These are phyloP conservation scores for Boletus hoseneyae DNA, from an alignment of 1,284 basidiomycete species.

Conservation along the genomic window DNA sequence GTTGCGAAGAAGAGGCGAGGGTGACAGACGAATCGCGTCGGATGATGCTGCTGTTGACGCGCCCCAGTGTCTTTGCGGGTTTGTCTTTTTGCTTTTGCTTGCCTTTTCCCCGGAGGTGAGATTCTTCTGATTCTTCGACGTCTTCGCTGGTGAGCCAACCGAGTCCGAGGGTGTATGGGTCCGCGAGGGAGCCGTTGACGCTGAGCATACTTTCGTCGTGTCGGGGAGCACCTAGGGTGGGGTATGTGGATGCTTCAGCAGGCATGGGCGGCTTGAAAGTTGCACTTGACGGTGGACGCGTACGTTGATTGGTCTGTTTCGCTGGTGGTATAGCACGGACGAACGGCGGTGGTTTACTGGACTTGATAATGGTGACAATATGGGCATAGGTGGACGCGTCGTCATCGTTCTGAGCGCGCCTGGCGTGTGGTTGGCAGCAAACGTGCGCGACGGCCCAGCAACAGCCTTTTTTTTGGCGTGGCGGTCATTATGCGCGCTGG, in stretches of 20 bases:
- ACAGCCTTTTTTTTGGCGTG: conserved; percentile 54
- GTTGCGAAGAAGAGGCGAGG: no score
- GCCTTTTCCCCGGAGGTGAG: conserved; percentile 16
- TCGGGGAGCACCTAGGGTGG: conserved; percentile 52
- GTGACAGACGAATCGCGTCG: conserved; percentile 42
- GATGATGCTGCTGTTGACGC: conserved; percentile 62
- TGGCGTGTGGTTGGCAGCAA: no score
- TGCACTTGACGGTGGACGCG: conserved; percentile 62
- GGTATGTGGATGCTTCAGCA: conserved; percentile 59
- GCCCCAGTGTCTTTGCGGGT: conserved; percentile 27
- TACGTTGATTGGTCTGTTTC: conserved; percentile 30
- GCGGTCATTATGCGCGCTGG: conserved; percentile 50
- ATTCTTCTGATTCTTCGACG: conserved; percentile 3
- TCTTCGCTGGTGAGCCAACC: conserved; percentile 47
- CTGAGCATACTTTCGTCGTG: conserved; percentile 72
- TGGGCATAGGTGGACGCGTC: conserved; percentile 38
- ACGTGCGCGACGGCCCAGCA: conserved; percentile 30
- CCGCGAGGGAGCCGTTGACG: conserved; percentile 73
- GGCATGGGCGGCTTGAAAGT: conserved; percentile 68
- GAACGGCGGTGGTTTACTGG: conserved; percentile 14
- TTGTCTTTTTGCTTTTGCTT: conserved; percentile 19
- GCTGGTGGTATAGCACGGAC: conserved; percentile 43
- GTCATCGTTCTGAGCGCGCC: no score
- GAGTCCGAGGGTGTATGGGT: conserved; percentile 61
- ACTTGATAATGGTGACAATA: conserved; percentile 41